Evolutionary conservation across 768 basidiomycete genomes (phyloP).

Genomic region (Chalciporus pseudorubinellus): DNA sequence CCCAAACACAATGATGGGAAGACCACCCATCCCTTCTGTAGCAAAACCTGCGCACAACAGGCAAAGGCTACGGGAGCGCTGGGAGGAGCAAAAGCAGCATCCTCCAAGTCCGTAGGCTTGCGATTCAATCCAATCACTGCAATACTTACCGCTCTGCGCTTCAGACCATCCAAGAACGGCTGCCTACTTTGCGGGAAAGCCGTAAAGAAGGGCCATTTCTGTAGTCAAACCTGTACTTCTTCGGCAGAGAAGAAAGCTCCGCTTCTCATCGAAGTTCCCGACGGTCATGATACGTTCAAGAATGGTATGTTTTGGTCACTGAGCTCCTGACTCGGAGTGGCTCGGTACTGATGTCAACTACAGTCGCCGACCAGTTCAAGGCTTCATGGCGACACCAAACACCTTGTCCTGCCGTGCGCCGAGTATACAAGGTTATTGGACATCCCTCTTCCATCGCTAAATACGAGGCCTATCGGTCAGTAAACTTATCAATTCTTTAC

Average conservation of each 20-base stretch:
- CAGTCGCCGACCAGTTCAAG: slow-evolving; percentile 67
- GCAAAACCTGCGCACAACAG: slow-evolving; percentile 59
- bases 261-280: slow-evolving; percentile 57
- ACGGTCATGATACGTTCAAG: slow-evolving; percentile 59
- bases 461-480: slow-evolving; percentile 63
- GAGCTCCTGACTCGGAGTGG: no score
- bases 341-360: slow-evolving; percentile 2
- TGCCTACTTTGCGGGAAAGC: slow-evolving; percentile 62
- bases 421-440: slow-evolving; percentile 62
- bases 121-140: slow-evolving; percentile 22
- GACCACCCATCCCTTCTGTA: slow-evolving; percentile 58
- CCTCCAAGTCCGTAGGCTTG: slow-evolving; percentile 32
- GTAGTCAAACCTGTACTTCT: slow-evolving; percentile 51
- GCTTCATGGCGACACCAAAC: slow-evolving; percentile 65
- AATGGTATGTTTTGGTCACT: slow-evolving; percentile 45
- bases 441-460: slow-evolving; percentile 47
- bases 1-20: slow-evolving; percentile 60
- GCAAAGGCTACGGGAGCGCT: slow-evolving; percentile 32
- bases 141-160: slow-evolving; percentile 32
- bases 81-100: slow-evolving; percentile 20
- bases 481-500: neutral
- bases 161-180: slow-evolving; percentile 39
- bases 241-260: slow-evolving; percentile 56
- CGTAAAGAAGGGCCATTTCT: slow-evolving; percentile 64
- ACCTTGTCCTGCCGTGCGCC: slow-evolving; percentile 54